phyloP scores from a whole-genome alignment of 1,139 yeast species.

The Spencermartinsiella ligniputridi region DNA sequence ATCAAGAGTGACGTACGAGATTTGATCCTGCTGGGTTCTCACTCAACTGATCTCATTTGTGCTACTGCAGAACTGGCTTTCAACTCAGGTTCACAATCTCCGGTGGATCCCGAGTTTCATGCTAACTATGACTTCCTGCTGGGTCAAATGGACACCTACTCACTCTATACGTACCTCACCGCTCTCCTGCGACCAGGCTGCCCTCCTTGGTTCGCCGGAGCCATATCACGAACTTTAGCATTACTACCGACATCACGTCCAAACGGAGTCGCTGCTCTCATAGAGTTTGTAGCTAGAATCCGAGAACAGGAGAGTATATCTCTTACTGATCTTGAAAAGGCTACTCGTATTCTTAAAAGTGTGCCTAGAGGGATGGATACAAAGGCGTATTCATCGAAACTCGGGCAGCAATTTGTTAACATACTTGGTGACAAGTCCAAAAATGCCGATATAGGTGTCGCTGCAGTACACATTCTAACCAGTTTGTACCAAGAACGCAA shows the following conservation, averaged over 20 bases:
- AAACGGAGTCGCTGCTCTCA: slow-evolving; percentile 66
- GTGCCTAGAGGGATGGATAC: slow-evolving; percentile 53
- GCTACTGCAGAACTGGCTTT: slow-evolving; percentile 50
- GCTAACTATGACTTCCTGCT: slow-evolving; percentile 14
- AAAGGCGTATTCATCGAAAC: slow-evolving; percentile 46
- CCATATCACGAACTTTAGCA: slow-evolving; percentile 45
- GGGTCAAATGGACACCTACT: slow-evolving; percentile 31
- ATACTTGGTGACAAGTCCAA: slow-evolving; percentile 41
- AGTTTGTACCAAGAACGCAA: slow-evolving; percentile 51
- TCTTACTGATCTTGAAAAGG: slow-evolving; percentile 54
- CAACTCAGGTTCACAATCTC: slow-evolving; percentile 32
- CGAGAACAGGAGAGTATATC: slow-evolving; percentile 69
- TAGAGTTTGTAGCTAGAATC: slow-evolving; percentile 74
- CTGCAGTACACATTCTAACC: slow-evolving; percentile 53
- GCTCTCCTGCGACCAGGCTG: slow-evolving; percentile 27
- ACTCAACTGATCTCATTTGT: slow-evolving; percentile 63
- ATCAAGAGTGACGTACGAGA: slow-evolving; percentile 56
- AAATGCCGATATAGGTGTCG: slow-evolving; percentile 39
- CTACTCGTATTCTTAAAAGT: slow-evolving; percentile 55
- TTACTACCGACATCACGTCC: slow-evolving; percentile 52
- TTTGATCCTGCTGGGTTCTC: slow-evolving; percentile 33
- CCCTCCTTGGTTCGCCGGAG: slow-evolving; percentile 30
- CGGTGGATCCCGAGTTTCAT: neutral
- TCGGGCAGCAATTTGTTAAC: slow-evolving; percentile 58
- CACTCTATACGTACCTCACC: slow-evolving; percentile 27